These are phyloP conservation scores for Xylaria sp. DNA, from an alignment of 2,329 filamentous ascomycete genomes.

Conservation along the genomic window DNA sequence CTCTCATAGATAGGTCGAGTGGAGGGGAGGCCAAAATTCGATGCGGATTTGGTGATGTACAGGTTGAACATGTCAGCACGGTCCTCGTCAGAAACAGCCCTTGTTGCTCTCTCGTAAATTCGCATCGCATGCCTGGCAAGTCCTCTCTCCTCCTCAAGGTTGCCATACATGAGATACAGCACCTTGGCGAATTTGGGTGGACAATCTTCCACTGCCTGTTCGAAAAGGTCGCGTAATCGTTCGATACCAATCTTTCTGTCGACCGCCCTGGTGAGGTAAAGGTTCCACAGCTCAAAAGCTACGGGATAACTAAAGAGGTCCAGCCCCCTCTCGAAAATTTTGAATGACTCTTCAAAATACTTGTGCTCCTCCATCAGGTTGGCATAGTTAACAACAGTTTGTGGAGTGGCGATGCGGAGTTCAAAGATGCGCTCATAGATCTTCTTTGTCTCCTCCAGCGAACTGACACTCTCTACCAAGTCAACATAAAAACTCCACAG, in stretches of 20 bases:
- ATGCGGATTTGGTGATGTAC: constrained; percentile 97
- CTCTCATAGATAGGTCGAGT: constrained; percentile 94
- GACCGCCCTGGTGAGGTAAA: constrained; percentile 95
- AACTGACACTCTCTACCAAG: constrained; percentile 88
- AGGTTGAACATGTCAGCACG: constrained; percentile 98
- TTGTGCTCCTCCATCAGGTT: constrained; percentile 90
- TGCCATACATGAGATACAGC: constrained; percentile 96
- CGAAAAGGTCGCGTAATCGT: constrained; percentile 86
- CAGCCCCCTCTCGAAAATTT: constrained; percentile 89
- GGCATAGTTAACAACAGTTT: constrained; percentile 97
- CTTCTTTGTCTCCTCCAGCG: constrained; percentile 84
- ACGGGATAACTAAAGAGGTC: constrained; percentile 99
- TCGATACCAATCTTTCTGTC: constrained; percentile 96
- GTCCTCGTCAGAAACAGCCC: constrained; percentile 91
- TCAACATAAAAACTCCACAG: constrained; percentile 99
- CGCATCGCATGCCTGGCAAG: constrained; percentile 96
- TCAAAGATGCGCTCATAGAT: constrained; percentile 98
- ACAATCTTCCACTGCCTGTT: constrained; percentile 92
- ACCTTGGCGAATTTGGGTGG: constrained; percentile 95
- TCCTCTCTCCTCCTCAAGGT: constrained; percentile 90
- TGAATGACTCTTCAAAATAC: constrained; percentile 97
- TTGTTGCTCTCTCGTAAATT: constrained; percentile 94
- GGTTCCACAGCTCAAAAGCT: constrained; percentile 96
- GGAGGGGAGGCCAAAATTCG: constrained; percentile 93
- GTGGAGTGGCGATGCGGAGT: constrained; percentile 92